Conservation (phyloP, 495 filamentous ascomycete genomes). For the Tuber calosporum region DNA sequence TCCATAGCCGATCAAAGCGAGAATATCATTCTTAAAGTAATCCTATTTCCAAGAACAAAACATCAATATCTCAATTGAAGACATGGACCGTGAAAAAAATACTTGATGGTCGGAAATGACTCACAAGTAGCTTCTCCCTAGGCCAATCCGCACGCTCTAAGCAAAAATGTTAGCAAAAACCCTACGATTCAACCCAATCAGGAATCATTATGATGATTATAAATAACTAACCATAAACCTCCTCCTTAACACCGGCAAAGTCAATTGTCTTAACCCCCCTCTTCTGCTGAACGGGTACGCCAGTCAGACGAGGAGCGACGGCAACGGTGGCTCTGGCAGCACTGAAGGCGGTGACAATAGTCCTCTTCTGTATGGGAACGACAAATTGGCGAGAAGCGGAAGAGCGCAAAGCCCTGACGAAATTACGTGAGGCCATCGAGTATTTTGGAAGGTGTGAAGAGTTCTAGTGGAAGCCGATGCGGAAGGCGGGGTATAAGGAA, state of each 20-base stretch:
- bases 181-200: slow-evolving; percentile 9
- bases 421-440: slow-evolving; percentile 76
- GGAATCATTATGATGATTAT: slow-evolving; percentile 4
- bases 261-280: slow-evolving; percentile 82
- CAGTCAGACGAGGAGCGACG: slow-evolving; percentile 50
- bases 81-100: slow-evolving; percentile 9
- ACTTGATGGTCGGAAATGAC: slow-evolving; percentile 41
- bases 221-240: slow-evolving; percentile 67
- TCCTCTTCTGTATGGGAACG: slow-evolving; percentile 60
- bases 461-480: neutral
- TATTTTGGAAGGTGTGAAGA: slow-evolving; percentile 31
- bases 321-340: slow-evolving; percentile 51
- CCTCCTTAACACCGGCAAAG: slow-evolving; percentile 88
- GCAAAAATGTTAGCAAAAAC: slow-evolving; percentile 20
- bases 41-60: neutral
- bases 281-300: slow-evolving; percentile 51
- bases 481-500: neutral
- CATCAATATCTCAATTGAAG: slow-evolving; percentile 6
- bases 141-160: slow-evolving; percentile 97
- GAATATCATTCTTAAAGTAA: slow-evolving; percentile 99
- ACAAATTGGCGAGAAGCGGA: slow-evolving; percentile 66
- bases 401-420: slow-evolving; percentile 72
- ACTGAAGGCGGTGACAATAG: slow-evolving; percentile 61
- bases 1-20: slow-evolving; percentile 97
- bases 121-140: slow-evolving; percentile 85